Conservation (phyloP, 371 early-diverging fungal species). For the Haplosporangium sp. region DNA sequence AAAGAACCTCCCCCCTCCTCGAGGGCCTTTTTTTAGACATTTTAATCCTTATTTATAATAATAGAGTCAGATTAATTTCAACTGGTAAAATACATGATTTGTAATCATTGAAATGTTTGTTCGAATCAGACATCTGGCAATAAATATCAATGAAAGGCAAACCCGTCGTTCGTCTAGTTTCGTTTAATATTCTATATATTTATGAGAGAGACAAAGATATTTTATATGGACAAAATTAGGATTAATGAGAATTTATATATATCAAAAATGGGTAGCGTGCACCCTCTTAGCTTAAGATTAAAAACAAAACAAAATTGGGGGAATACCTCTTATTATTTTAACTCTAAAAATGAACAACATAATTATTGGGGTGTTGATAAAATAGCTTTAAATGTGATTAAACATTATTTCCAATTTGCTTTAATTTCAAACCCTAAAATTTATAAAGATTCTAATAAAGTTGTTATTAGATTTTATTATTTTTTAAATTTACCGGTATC, state of each 20-base stretch:
- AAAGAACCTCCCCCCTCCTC: too few relatives aligned
- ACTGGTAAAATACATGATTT: constrained; percentile 57
- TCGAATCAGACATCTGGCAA: constrained; percentile 46
- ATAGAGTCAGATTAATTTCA: constrained; percentile 23
- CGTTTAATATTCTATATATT: constrained; percentile 10
- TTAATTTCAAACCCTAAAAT: constrained; percentile 56
- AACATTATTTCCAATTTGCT: constrained; percentile 61
- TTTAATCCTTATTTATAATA: too few relatives aligned
- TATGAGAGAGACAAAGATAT: constrained; percentile 14
- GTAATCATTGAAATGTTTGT: constrained; percentile 36
- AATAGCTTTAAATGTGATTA: constrained; percentile 57
- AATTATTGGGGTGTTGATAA: constrained; percentile 43
- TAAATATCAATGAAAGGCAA: constrained; percentile 24
- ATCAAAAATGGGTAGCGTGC: constrained; percentile 35
- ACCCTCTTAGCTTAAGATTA: constrained; percentile 34
- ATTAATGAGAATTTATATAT: not conserved
- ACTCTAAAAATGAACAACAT: constrained; percentile 27
- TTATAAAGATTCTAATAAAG: constrained; percentile 32
- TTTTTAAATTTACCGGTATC: constrained; percentile 45
- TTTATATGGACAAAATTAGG: constrained; percentile 47
- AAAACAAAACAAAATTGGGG: constrained; percentile 28
- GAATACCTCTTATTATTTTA: constrained; percentile 55
- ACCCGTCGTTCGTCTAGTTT: constrained; percentile 1
- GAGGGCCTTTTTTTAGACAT: too few relatives aligned
- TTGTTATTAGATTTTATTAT: constrained; percentile 52